Evolutionary conservation across 2,329 filamentous ascomycete species (phyloP), one percentile per base, ranked within the genome.

Genomic region (Alternaria gaisen): DNA sequence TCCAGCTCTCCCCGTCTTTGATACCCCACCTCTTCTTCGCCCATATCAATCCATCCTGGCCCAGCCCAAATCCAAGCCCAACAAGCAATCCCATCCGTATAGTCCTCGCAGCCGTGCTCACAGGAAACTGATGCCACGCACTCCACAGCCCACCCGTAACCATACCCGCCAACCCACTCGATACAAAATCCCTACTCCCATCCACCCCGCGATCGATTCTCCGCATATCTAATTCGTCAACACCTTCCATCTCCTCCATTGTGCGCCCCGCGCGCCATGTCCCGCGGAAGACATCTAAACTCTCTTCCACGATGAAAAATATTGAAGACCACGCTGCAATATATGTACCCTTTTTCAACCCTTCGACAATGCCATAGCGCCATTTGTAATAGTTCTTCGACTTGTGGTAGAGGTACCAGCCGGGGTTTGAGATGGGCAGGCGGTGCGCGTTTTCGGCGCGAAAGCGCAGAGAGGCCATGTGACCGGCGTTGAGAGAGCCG

Each of bases 361-460:
- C 95, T 72, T 97, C 93, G 53, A 87, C 87, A 18, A 96, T 82
- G 0, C 91, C 94, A 6, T 91, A 91, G 22, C 91, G 85, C 71
- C 92, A 89, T 53, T 91, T 86, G 72, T 93, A 88, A 82, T 99
- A 98, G 80, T 97, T 98, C 80, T 98, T 98, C 76, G 89, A 92
- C 81, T 97, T 97, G 83, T 98, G 94, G 80, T 99, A 99, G n/a
- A 98, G 87, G 77, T 94, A 99, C 95, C 95, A 99, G 18, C 93
- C 94, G 2, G 89, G 88, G 26, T 92, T 89, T 1, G 90, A 90
- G 4, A 87, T 89, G 20, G 95, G 95, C 64, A 97, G 88, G 67
- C 94, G 91, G 83, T 99, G 95, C 1, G 95, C 93, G 76, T 99
- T 97, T 80, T 99, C 95, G 61, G 95, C 95, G 56, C 94, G 90